Base-by-base conservation (phyloP, 2,329 filamentous ascomycete genomes). In the Shiraia sp. region DNA sequence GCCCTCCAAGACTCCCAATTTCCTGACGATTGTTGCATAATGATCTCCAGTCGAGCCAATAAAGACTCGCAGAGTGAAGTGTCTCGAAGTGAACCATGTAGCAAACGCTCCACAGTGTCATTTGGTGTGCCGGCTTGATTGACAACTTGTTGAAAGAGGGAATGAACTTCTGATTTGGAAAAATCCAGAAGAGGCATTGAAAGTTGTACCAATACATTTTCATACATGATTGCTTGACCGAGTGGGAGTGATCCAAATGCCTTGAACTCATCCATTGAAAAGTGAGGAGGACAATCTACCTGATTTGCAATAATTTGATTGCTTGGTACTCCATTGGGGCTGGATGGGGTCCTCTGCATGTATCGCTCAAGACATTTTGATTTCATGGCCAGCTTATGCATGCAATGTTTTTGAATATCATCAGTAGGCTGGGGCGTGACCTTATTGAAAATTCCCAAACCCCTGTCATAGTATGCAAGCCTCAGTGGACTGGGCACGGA, bases 211-310 rank as follows among this genome's bases (percentile, higher is more conserved):
- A 81, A 55, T 3, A 86, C 75, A 38, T 83, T 85, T 7, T 69
- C 53, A 77, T 80, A 85, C 36, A 81, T 78, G 8, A 82, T 63
- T 1, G 61, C 56, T 9, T 70, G 43, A 0, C 80, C 80, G 1
- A 75, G 57, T 0, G 76, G 72, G 2, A 85, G 50, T 0, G 72
- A 55, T 0, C 72, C 70, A 19, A 83, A 73, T 0, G 73, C 67
- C 32, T 79, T 77, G 55, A 75, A 85, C 38, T 86, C 80, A 0
- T 76, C 73, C 0, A 81, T 43, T 0, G 75, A 70, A 40, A 86
- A 65, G 15, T 73, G 53, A 0, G 41, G 9, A 0, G 82, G 79
- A 34, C 80, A 83, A 0, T 59, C 36, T 0, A 51, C 62, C 2
- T 53, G 28, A 7, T 32, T 50, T 2, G 60, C 49, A 10, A 86